Evolutionary conservation across 75 land plant species (phyloP), one percentile per base, ranked within the genome.

Genomic region (Adiantum capillusveneris): DNA sequence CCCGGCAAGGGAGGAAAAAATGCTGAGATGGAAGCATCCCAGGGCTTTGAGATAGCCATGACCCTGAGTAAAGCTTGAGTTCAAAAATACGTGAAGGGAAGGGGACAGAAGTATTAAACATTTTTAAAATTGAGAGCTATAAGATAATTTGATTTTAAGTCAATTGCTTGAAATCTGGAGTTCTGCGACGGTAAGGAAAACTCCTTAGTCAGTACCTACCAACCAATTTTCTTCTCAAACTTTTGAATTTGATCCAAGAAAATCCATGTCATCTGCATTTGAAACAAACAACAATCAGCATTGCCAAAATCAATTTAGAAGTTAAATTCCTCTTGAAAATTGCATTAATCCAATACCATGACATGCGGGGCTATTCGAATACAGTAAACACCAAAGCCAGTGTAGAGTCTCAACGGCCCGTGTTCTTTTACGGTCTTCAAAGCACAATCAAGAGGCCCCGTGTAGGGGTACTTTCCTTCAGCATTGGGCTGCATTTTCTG

Each of bases 401-500:
- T 83, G 73, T 93, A 93, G 64, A 93, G 86, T 59, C 85, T 93
- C 54, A 88, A 68, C 1, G 95, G 95, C 3, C 97, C 97, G 19
- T 84, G 84, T 6, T 63, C 25, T 44, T 81, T 88, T 16, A 93
- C 54, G 0, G 98, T 93, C 64, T 85, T 82, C 77, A 83, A 9
- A 27, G 90, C 80, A 68, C 98, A 93, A 48, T 93, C 98, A 31
- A 88, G 6, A 27, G 98, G 79, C 29, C 98, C 98, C 7, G 85
- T 69, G 63, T 88, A 89, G 11, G 95, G 98, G 49, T 73, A 89
- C 63, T 85, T 88, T 22, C 98, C 98, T 30, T 56, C 45, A 34
- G 90, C 96, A 71, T 91, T 95, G 13, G 98, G 98, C 71, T 93
- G 98, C 98, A 93, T 93, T 49, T 93, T 93, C 76, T 93, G 98